Percentiles rank a stretch among this genome's conserved stretches.
Conservation (phyloP, 2,329 filamentous ascomycete genomes). For the Aphanocladium album region DNA sequence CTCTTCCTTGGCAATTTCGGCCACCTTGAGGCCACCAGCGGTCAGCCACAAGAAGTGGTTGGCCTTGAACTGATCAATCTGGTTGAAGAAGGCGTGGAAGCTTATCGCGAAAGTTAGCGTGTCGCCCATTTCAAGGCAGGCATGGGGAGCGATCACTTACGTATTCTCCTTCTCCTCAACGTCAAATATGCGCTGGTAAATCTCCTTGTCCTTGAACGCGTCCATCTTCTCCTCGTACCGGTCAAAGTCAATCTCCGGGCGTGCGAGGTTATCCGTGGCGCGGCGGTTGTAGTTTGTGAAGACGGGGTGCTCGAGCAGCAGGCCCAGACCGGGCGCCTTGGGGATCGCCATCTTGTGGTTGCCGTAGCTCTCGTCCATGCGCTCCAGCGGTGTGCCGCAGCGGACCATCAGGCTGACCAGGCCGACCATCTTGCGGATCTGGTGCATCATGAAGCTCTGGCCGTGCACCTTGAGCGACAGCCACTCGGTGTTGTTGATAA, state of each 20-base stretch:
- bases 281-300: constrained; percentile 85
- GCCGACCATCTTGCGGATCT: constrained; percentile 98
- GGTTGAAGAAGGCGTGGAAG: constrained; percentile 74
- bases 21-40: constrained; percentile 60
- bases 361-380: constrained; percentile 71
- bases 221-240: constrained; percentile 74
- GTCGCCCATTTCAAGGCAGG: not conserved
- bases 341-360: constrained; percentile 76
- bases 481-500: constrained; percentile 92
- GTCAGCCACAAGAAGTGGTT: constrained; percentile 72
- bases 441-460: constrained; percentile 99
- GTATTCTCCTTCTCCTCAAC: constrained; percentile 83
- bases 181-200: constrained; percentile 86
- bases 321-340: constrained; percentile 83
- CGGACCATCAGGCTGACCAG: constrained; percentile 83
- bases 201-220: constrained; percentile 86
- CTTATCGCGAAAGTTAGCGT: constrained; percentile 33
- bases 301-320: constrained; percentile 84
- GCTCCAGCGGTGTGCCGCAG: constrained; percentile 68
- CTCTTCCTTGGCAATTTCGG: constrained; percentile 35
- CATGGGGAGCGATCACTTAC: constrained; percentile 47
- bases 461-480: constrained; percentile 92
- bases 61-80: constrained; percentile 68
- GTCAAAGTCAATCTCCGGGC: constrained; percentile 70
- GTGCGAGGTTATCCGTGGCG: constrained; percentile 56